These are phyloP conservation scores for Pyricularia sp. DNA, from an alignment of 2,329 filamentous ascomycete genomes.

Conservation along the genomic window DNA sequence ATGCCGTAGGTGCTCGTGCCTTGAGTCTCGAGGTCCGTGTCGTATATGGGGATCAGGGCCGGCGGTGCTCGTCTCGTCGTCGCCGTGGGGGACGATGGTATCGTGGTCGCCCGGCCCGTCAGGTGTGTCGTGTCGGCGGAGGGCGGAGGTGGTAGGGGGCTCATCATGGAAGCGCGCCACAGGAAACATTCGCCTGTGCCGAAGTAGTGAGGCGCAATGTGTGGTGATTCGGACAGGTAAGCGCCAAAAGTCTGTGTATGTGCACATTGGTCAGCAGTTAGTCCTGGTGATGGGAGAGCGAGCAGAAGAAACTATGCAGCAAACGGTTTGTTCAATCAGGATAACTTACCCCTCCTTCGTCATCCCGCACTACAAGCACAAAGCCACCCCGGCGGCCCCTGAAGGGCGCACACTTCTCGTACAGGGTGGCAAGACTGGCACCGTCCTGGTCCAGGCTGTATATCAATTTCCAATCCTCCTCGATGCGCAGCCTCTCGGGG, in stretches of 20 bases:
- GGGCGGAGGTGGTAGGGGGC: slow-evolving; percentile 61
- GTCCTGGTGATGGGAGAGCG: neutral
- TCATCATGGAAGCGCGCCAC: slow-evolving; percentile 65
- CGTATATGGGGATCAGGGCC: slow-evolving; percentile 3
- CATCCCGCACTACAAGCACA: slow-evolving; percentile 78
- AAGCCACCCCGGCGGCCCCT: slow-evolving; percentile 69
- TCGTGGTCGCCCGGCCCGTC: slow-evolving; percentile 30
- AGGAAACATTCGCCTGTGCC: slow-evolving; percentile 95
- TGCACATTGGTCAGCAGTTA: neutral
- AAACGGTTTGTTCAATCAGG: neutral
- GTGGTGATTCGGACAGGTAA: slow-evolving; percentile 84
- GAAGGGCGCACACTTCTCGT: slow-evolving; percentile 64
- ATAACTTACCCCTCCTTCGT: slow-evolving; percentile 57
- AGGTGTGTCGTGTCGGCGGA: slow-evolving; percentile 41
- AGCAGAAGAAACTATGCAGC: neutral
- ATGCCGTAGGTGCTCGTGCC: slow-evolving; percentile 4
- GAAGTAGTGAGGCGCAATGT: slow-evolving; percentile 75
- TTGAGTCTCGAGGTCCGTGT: slow-evolving; percentile 4
- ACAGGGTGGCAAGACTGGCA: slow-evolving; percentile 77
- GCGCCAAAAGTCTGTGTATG: slow-evolving; percentile 67
- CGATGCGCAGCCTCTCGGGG: slow-evolving; percentile 76
- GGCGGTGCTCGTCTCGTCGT: slow-evolving; percentile 10
- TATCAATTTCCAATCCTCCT: slow-evolving; percentile 75
- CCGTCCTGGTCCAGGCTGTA: slow-evolving; percentile 93
- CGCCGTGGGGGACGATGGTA: slow-evolving; percentile 17